phyloP scores from a whole-genome alignment of 129 eudicot genomes.

The Lonicera japonica region DNA sequence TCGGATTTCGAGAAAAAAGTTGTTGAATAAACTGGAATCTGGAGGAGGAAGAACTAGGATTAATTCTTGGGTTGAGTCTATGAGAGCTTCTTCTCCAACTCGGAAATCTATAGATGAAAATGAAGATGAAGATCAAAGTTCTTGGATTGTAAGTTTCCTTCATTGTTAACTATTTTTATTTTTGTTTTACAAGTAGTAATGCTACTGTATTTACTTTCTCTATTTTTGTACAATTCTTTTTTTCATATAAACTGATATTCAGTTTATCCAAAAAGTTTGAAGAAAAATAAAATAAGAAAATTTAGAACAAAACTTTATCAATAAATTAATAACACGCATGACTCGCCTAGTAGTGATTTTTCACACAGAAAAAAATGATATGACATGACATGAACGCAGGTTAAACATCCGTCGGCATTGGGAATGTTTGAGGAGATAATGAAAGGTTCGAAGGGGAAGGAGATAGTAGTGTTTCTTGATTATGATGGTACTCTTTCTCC shows the following conservation, averaged over 20 bases:
- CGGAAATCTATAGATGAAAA: conserved; percentile 23
- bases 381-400: too few species aligned
- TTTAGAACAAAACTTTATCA: too few species aligned
- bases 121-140: conserved; percentile 40
- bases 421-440: conserved; percentile 59
- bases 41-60: conserved; percentile 19
- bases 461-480: conserved; percentile 77
- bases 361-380: too few species aligned
- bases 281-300: too few species aligned
- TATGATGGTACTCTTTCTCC: conserved; percentile 97
- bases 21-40: conserved; percentile 39
- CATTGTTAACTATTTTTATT: too few species aligned
- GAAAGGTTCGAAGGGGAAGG: conserved; percentile 58
- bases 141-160: conserved; percentile 55
- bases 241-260: too few species aligned
- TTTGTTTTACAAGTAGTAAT: too few species aligned
- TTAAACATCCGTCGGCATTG: conserved; percentile 76
- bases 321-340: not conserved
- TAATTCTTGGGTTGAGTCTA: conserved; percentile 59
- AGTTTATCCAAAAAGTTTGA: too few species aligned
- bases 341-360: too few species aligned
- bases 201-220: too few species aligned
- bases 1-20: conserved; percentile 21
- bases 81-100: conserved; percentile 89
- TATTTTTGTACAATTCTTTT: too few species aligned